A percentile compares a stretch with the other conserved stretches of the same genome.
Conservation (phyloP, 2,329 filamentous ascomycete genomes). For the Diatrype stigma region DNA sequence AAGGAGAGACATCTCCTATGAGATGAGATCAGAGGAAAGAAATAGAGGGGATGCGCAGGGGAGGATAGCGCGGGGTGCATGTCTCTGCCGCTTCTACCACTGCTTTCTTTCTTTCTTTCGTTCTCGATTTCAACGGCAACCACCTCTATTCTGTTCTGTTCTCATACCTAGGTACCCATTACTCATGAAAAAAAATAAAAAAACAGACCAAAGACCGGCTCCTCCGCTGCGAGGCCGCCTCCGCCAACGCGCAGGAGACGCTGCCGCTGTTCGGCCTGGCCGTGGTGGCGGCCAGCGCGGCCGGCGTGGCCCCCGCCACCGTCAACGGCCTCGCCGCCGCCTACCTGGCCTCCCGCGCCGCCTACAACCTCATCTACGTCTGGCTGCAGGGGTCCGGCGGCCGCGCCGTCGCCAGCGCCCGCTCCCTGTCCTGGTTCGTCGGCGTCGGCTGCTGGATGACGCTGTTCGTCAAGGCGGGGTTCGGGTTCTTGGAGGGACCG, state of each 20-base stretch:
- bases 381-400: slow-evolving; percentile 34
- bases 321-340: slow-evolving; percentile 37
- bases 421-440: slow-evolving; percentile 34
- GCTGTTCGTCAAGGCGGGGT: slow-evolving; percentile 40
- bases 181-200: not conserved
- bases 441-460: slow-evolving; percentile 30
- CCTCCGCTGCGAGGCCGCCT: slow-evolving; percentile 14
- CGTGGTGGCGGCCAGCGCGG: slow-evolving; percentile 43
- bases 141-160: no score
- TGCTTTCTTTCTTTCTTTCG: no score
- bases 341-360: slow-evolving; percentile 36
- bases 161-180: no score
- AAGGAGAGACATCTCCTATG: no score
- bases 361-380: slow-evolving; percentile 41
- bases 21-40: no score
- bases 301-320: slow-evolving; percentile 31
- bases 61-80: no score
- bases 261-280: slow-evolving; percentile 18
- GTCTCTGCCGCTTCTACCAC: no score
- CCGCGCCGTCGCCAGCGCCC: slow-evolving; percentile 30
- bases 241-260: slow-evolving; percentile 17
- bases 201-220: slow-evolving; percentile 18
- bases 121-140: no score
- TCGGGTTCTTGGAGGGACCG: slow-evolving; percentile 7
- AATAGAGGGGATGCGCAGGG: no score